Conservation (phyloP, 306 rosid species). For the Vigna hirtella region DNA sequence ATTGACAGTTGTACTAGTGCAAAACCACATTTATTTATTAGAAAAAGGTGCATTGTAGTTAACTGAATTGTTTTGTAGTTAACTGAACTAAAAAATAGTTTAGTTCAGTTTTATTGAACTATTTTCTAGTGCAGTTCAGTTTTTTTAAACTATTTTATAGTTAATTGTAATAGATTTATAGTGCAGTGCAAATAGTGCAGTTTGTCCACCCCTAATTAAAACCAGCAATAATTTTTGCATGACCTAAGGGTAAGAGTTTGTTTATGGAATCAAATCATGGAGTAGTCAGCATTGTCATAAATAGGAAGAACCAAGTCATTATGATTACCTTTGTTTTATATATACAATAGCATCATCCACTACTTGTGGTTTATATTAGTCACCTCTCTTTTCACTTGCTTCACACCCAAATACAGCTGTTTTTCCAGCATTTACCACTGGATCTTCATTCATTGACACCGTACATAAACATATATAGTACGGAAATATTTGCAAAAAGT, state of each 20-base stretch:
- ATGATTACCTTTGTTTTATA: slow-evolving; percentile 6
- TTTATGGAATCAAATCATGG: background rate
- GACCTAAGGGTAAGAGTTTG: background rate
- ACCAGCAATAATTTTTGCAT: background rate
- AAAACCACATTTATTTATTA: too few relatives aligned
- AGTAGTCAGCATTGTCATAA: too few relatives aligned
- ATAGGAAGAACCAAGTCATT: background rate
- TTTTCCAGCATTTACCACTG: slow-evolving; percentile 33
- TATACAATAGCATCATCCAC: background rate
- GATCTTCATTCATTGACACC: slow-evolving; percentile 30
- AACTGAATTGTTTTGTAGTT: too few relatives aligned
- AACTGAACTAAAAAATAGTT: too few relatives aligned
- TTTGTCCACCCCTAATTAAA: too few relatives aligned
- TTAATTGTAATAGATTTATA: too few relatives aligned
- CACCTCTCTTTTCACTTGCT: slow-evolving; percentile 28
- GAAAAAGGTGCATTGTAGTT: too few relatives aligned
- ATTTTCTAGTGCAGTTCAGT: too few relatives aligned
- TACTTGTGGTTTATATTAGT: slow-evolving; percentile 3
- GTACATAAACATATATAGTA: background rate
- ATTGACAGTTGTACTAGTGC: too few relatives aligned
- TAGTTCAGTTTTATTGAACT: too few relatives aligned
- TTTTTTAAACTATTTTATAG: too few relatives aligned
- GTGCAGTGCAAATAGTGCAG: too few relatives aligned
- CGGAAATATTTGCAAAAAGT: slow-evolving; percentile 4
- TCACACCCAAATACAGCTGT: slow-evolving; percentile 45